Evolutionary conservation across 176 grass and related monocot species (phyloP), one percentile per base, ranked within the genome.

Genomic region (Triticum monococcum): DNA sequence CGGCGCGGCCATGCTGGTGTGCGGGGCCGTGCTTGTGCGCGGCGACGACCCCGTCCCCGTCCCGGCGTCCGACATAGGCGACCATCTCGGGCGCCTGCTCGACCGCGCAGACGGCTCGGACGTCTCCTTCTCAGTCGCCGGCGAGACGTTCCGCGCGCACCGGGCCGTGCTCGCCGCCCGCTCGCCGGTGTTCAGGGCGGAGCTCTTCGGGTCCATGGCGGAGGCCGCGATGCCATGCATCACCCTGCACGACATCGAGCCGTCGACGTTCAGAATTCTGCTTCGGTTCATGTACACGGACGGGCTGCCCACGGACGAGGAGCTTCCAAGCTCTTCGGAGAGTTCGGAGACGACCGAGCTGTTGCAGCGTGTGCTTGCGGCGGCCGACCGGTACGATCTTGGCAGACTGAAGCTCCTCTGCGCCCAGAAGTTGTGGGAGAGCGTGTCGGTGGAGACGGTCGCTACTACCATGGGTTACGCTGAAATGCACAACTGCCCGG

Each of bases 281-380:
- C 81, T 91, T 1, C 68, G 80, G 67, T 94, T 91, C 77, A 72
- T 91, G 35, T 92, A 91, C 52, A 89, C 87, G 0, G 87, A 91
- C 69, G 7, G 2, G 3, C 40, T 95, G 45, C 81, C 65, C 1
- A 12, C 2, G 66, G 59, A 33, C 3, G 10, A 24, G 4, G 61
- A 64, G 61, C 61, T 35, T 14, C 1, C 24, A 64, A 12, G 61
- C 61, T 25, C 61, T 59, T 59, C 18, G 61, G 11, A 24, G 24
- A 5, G 24, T 59, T 59, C 18, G 61, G 11, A 24, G 24, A 5
- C 33, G 5, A 16, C 12, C 0, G 84, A 43, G 16, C 2, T 59
- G 13, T 20, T 69, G 2, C 45, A 24, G 35, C 7, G 54, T 0
- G 0, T 82, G 65, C 61, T 92, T 5, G 85, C 81, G 4, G 88